Evolutionary conservation across 371 early-diverging fungal genomes (phyloP).

Genomic region (Mortierella sp.): DNA sequence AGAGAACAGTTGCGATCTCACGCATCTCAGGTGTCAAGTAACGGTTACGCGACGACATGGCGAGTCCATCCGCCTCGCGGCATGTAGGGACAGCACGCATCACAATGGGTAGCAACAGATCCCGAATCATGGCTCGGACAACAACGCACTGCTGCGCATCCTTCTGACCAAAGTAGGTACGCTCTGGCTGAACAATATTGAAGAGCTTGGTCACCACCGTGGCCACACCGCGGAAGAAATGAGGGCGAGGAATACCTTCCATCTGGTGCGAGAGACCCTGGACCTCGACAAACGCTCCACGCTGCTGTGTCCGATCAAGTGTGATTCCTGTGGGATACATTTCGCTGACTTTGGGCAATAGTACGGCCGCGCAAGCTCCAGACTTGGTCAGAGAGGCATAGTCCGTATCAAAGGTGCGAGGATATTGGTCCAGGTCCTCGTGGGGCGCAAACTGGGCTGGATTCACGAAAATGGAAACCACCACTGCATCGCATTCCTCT

Average conservation of each 20-base stretch:
- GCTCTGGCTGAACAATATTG: slow-evolving; percentile 87
- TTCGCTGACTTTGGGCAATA: slow-evolving; percentile 85
- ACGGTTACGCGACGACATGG: slow-evolving; percentile 90
- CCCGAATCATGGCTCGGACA: slow-evolving; percentile 80
- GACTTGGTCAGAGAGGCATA: slow-evolving; percentile 65
- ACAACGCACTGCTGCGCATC: slow-evolving; percentile 97
- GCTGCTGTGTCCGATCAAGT: slow-evolving; percentile 77
- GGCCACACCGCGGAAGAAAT: slow-evolving; percentile 97
- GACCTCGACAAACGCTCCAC: slow-evolving; percentile 93
- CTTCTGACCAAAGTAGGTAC: slow-evolving; percentile 95
- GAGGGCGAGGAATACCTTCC: slow-evolving; percentile 94
- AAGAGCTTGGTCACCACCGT: slow-evolving; percentile 96
- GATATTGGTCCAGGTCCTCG: slow-evolving; percentile 93
- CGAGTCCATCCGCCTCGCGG: slow-evolving; percentile 89
- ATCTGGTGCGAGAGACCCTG: slow-evolving; percentile 88
- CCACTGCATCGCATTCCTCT: slow-evolving; percentile 72
- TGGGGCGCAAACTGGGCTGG: slow-evolving; percentile 97
- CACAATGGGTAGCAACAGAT: slow-evolving; percentile 83
- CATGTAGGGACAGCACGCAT: slow-evolving; percentile 82
- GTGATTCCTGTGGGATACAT: slow-evolving; percentile 96
- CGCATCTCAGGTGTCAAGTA: slow-evolving; percentile 84
- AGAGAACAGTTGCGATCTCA: slow-evolving; percentile 76
- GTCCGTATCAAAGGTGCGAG: slow-evolving; percentile 86
- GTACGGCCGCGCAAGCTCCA: slow-evolving; percentile 66
- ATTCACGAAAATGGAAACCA: slow-evolving; percentile 94